phyloP scores from a whole-genome alignment of 805 yeast species.

The Teunomyces tritomae region DNA sequence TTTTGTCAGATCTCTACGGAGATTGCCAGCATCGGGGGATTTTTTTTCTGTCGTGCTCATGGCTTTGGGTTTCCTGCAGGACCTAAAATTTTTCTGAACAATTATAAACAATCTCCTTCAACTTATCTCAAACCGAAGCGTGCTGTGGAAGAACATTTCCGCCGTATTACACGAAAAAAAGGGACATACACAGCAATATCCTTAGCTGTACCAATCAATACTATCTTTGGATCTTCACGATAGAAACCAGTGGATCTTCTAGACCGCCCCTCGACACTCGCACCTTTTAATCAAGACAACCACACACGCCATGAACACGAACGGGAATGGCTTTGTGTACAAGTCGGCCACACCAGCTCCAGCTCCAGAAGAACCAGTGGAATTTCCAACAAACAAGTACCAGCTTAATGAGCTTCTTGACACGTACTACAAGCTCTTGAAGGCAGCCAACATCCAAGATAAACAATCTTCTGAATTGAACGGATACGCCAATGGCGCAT shows the following conservation, averaged over 20 bases:
- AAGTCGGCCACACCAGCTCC: slow-evolving; percentile 1
- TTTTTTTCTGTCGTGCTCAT: neutral
- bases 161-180: neutral
- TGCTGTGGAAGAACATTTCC: slow-evolving; percentile 1
- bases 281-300: neutral
- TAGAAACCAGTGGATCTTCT: neutral
- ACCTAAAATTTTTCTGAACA: slow-evolving; percentile 2
- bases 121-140: neutral
- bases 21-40: neutral
- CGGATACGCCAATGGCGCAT: slow-evolving; percentile 1
- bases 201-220: neutral
- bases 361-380: neutral
- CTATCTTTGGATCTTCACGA: neutral
- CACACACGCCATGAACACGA: slow-evolving; percentile 1
- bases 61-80: neutral
- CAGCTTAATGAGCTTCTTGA: slow-evolving; percentile 25
- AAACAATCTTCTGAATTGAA: slow-evolving; percentile 2
- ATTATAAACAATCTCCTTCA: neutral
- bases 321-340: slow-evolving; percentile 1
- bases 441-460: slow-evolving; percentile 13
- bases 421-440: slow-evolving; percentile 23
- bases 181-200: neutral
- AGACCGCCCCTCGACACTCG: neutral
- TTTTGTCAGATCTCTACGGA: neutral
- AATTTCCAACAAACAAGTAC: slow-evolving; percentile 22